phyloP scores from a whole-genome alignment of 352 stramenopile genomes.

The Pythium sukuiense region DNA sequence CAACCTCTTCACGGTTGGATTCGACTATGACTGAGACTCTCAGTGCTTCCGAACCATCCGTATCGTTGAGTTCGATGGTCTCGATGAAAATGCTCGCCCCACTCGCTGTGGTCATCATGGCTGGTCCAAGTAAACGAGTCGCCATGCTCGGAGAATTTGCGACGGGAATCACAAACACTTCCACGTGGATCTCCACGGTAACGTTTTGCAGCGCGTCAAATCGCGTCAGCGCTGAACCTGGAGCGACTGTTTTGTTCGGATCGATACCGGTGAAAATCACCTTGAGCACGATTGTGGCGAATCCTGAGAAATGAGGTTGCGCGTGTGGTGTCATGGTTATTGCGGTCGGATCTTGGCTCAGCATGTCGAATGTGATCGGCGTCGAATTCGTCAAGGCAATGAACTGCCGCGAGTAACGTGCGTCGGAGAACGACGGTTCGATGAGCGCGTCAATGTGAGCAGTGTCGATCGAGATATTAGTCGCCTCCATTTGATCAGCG shows the following conservation, averaged over 20 bases:
- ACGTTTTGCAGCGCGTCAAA: constrained; percentile 19
- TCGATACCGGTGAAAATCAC: constrained; percentile 25
- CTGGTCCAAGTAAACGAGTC: neutral
- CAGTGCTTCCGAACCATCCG: constrained; percentile 17
- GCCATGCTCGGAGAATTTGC: constrained; percentile 4
- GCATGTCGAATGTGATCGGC: constrained; percentile 21
- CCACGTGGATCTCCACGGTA: constrained; percentile 13
- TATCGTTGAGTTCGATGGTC: constrained; percentile 5
- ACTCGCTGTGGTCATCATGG: neutral
- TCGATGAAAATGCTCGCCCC: constrained; percentile 2
- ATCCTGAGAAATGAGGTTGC: constrained; percentile 29
- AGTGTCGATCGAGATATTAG: constrained; percentile 1
- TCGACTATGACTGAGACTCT: neutral
- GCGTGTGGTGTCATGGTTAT: neutral
- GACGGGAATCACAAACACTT: constrained; percentile 22
- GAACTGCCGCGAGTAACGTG: constrained; percentile 16
- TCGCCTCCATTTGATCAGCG: constrained; percentile 9
- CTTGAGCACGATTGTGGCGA: constrained; percentile 27
- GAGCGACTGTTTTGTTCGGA: neutral
- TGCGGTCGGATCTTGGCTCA: neutral
- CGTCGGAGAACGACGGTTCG: constrained; percentile 12
- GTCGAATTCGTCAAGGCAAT: constrained; percentile 29
- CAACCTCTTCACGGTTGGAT: neutral
- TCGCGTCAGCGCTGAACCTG: neutral
- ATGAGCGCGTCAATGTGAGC: constrained; percentile 4